Conservation (phyloP, 164 flowering plant genomes). For the Magnolia changhungtana region DNA sequence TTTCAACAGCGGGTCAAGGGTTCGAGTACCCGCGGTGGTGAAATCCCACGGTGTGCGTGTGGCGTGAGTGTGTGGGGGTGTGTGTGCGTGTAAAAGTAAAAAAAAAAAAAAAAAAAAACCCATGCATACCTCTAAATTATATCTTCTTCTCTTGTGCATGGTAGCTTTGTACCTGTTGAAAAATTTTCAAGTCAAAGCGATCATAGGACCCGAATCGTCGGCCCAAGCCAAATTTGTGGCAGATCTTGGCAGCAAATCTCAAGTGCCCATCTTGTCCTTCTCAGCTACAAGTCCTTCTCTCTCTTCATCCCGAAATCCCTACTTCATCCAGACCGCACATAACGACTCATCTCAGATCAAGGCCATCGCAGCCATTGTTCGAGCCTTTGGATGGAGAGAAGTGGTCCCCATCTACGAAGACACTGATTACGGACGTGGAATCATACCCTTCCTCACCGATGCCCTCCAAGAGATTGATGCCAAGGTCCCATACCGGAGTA, state of each 20-base stretch:
- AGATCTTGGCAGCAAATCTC: constrained; percentile 1
- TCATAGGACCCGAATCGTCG: constrained; percentile 5
- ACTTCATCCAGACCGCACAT: background rate
- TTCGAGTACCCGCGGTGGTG: too few species aligned
- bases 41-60: too few species aligned
- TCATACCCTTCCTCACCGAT: constrained; percentile 4
- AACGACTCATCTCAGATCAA: background rate
- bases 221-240: background rate
- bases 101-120: too few species aligned
- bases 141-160: background rate
- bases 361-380: background rate
- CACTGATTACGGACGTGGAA: background rate
- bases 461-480: constrained; percentile 14
- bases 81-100: too few species aligned
- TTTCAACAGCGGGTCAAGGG: too few species aligned
- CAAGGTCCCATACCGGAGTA: background rate
- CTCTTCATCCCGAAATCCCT: background rate
- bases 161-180: constrained; percentile 4
- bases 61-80: too few species aligned
- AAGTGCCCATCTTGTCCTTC: constrained; percentile 9
- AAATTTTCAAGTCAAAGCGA: constrained; percentile 3
- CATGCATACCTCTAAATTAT: too few species aligned
- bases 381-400: constrained; percentile 7
- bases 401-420: constrained; percentile 1
- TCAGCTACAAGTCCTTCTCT: constrained; percentile 3